phyloP scores from a whole-genome alignment of 257 asterid genomes.

The Scutellaria galericulata region DNA sequence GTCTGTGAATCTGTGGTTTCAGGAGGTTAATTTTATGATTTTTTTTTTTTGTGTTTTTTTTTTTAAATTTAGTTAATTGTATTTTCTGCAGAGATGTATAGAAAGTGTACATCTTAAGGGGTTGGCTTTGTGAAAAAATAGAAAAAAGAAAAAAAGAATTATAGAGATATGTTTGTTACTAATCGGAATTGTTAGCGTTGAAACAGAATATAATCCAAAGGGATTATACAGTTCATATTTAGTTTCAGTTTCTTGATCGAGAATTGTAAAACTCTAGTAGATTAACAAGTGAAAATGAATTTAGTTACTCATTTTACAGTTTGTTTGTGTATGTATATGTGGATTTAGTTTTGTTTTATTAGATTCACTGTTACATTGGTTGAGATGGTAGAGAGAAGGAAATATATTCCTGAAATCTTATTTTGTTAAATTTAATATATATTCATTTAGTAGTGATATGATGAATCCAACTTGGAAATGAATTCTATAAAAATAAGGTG shows the following conservation, averaged over 20 bases:
- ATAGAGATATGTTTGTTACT: slow-evolving; percentile 4
- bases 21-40: slow-evolving; percentile 2
- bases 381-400: neutral
- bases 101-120: slow-evolving; percentile 31
- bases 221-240: slow-evolving; percentile 26
- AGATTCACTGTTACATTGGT: slow-evolving; percentile 36
- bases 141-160: neutral
- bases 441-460: neutral
- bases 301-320: neutral
- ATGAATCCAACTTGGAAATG: neutral
- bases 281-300: slow-evolving; percentile 6
- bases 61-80: neutral
- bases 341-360: neutral
- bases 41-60: neutral
- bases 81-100: slow-evolving; percentile 26
- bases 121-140: slow-evolving; percentile 2
- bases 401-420: neutral
- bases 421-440: neutral
- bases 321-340: neutral
- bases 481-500: neutral
- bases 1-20: neutral
- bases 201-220: slow-evolving; percentile 16
- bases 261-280: neutral
- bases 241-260: slow-evolving; percentile 4
- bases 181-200: neutral